These are phyloP conservation scores for Suhomyces bribrorum DNA, from an alignment of 1,139 yeast genomes.

Conservation along the genomic window DNA sequence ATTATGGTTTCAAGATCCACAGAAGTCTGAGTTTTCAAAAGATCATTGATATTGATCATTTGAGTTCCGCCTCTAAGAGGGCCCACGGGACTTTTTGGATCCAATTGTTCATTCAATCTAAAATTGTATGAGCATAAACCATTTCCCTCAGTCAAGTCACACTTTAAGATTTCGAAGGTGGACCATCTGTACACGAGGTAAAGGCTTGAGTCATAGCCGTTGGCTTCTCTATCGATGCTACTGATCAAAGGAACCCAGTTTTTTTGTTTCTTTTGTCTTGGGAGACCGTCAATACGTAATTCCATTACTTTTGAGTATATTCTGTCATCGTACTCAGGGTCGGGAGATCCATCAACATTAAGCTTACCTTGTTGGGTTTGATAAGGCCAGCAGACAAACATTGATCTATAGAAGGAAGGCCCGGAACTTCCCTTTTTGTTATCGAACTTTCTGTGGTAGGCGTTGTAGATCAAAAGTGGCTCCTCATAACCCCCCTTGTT, in stretches of 20 bases:
- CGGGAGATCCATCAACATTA: conserved; percentile 25
- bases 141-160: conserved; percentile 16
- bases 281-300: conserved; percentile 25
- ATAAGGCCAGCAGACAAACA: conserved; percentile 43
- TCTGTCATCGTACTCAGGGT: conserved; percentile 17
- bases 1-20: conserved; percentile 1
- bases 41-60: conserved; percentile 20
- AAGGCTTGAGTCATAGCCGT: conserved; percentile 30
- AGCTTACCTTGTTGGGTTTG: conserved; percentile 38
- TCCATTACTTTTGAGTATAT: conserved; percentile 31
- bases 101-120: conserved; percentile 12
- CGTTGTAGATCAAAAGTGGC: conserved; percentile 38
- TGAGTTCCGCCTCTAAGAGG: conserved; percentile 32
- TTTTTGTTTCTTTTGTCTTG: conserved; percentile 33
- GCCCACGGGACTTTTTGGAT: conserved; percentile 17
- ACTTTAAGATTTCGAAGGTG: conserved; percentile 34
- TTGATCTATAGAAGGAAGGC: conserved; percentile 24
- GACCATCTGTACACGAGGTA: conserved; percentile 43
- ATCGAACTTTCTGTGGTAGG: conserved; percentile 28
- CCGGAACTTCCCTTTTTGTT: conserved; percentile 16
- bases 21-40: conserved; percentile 10
- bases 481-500: conserved; percentile 37
- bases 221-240: conserved; percentile 20
- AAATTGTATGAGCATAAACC: conserved; percentile 32
- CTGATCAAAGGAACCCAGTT: conserved; percentile 49